Conservation (phyloP, 805 yeast species). For the Cyberlindnera suaveolens region DNA sequence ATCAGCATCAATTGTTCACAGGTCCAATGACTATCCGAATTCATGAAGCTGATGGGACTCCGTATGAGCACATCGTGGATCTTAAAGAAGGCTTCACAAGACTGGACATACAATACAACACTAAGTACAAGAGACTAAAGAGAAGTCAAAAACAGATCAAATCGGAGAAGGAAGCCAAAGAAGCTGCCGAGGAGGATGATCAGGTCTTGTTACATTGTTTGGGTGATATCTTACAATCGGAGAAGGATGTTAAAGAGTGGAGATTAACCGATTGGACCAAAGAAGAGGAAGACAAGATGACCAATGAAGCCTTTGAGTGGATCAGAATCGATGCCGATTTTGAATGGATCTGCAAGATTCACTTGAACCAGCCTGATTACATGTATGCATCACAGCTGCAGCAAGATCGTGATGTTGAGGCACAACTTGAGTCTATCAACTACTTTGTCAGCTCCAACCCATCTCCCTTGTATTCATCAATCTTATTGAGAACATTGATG, state of each 20-base stretch:
- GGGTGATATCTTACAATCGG: slow-evolving; percentile 69
- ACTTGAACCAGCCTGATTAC: slow-evolving; percentile 85
- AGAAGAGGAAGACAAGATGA: slow-evolving; percentile 61
- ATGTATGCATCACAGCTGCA: slow-evolving; percentile 93
- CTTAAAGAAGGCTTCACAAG: slow-evolving; percentile 79
- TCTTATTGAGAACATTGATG: slow-evolving; percentile 71
- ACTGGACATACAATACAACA: slow-evolving; percentile 90
- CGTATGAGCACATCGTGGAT: slow-evolving; percentile 95
- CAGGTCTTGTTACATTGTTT: slow-evolving; percentile 46
- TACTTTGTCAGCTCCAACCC: slow-evolving; percentile 64
- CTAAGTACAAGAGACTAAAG: slow-evolving; percentile 80
- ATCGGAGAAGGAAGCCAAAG: slow-evolving; percentile 35
- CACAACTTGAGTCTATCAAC: slow-evolving; percentile 78
- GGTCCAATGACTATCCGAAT: slow-evolving; percentile 97
- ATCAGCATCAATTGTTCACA: slow-evolving; percentile 41
- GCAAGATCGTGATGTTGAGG: slow-evolving; percentile 94
- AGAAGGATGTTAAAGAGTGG: slow-evolving; percentile 66
- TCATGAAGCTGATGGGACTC: slow-evolving; percentile 98
- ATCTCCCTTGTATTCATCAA: slow-evolving; percentile 61
- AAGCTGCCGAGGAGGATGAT: slow-evolving; percentile 28
- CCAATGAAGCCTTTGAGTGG: slow-evolving; percentile 95
- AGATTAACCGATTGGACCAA: slow-evolving; percentile 60
- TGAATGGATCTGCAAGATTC: slow-evolving; percentile 87
- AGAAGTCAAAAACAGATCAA: slow-evolving; percentile 42
- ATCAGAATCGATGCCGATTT: slow-evolving; percentile 94